These are phyloP conservation scores for Cladophialophora immunda DNA, from an alignment of 2,329 filamentous ascomycete species.

Conservation along the genomic window DNA sequence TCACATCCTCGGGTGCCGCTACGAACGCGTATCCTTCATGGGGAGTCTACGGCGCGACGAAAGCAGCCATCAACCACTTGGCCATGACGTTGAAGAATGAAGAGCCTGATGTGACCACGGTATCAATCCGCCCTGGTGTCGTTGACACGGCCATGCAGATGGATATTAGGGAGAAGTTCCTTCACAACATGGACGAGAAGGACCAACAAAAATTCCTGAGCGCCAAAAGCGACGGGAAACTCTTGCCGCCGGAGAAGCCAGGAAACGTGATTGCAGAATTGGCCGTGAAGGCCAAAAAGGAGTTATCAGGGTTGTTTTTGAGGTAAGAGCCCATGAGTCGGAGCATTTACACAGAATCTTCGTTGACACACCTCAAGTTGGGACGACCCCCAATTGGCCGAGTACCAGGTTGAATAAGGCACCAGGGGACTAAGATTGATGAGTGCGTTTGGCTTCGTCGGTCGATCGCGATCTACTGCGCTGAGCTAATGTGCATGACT, in stretches of 20 bases:
- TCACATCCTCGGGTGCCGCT: constrained; percentile 83
- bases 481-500: background rate
- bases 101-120: constrained; percentile 76
- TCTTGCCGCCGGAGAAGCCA: constrained; percentile 84
- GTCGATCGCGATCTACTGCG: background rate
- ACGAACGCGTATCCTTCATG: constrained; percentile 72
- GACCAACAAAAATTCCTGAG: constrained; percentile 72
- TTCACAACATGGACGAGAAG: constrained; percentile 65
- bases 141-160: constrained; percentile 92
- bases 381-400: constrained; percentile 40
- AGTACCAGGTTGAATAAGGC: constrained; percentile 29
- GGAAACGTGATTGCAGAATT: constrained; percentile 86
- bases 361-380: constrained; percentile 32
- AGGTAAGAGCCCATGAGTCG: constrained; percentile 24
- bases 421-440: constrained; percentile 1
- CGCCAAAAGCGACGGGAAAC: constrained; percentile 72
- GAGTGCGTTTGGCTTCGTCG: background rate
- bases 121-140: constrained; percentile 79
- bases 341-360: background rate
- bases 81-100: constrained; percentile 76
- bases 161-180: constrained; percentile 78
- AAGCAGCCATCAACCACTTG: constrained; percentile 84
- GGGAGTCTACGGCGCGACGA: constrained; percentile 83
- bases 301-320: constrained; percentile 79
- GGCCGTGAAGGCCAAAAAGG: constrained; percentile 68